Base-by-base conservation (phyloP, 148 eudicot genomes). In the Nyssa sinensis region DNA sequence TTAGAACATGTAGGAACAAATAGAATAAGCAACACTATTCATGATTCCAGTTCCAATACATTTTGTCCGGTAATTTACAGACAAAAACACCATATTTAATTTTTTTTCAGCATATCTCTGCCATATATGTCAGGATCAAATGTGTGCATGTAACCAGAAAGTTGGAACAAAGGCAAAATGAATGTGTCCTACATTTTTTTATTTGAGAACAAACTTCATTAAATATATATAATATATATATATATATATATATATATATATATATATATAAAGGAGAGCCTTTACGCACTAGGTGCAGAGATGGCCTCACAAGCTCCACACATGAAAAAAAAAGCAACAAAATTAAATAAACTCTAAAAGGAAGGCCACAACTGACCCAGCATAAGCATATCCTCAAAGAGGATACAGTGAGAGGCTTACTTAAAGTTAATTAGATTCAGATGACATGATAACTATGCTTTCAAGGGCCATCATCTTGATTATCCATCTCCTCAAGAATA, bases 401-500 rank as follows among this genome's bases (percentile, higher is more conserved):
- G 58, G 39, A 68, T 34, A 27, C 28, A 24, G 39, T 58, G 19
- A 70, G 49, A 71, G 10, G 69, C 78, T 70, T 75, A 81, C 78
- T 34, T 16, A 59, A 33, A 65, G 39, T 77, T 55, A 62, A 21
- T 8, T 19, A 59, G 25, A 68, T 49, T 65, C 81, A 32, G 16
- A 21, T 39, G 70, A 63, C 23, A 32, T 61, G 55, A 59, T 58
- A 35, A 33, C n/a, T 62, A 58, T 64, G 65, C 62, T 74, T 16
- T 81, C 79, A 88, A 75, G 81, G 77, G 51, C 75, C 67, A 41
- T 82, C 87, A 73, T 83, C 89, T 79, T 88, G 88, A 69, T 86
- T 94, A 44, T 94, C 97, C 47, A 78, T 78, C 79, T 92, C 93
- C 70, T 94, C 98, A 30, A 94, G 96, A 77, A 92, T 94, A 76